Percentiles rank a stretch among this genome's conserved stretches.
Conservation (phyloP, 495 filamentous ascomycete species). For the Jackrogersella multiformis region DNA sequence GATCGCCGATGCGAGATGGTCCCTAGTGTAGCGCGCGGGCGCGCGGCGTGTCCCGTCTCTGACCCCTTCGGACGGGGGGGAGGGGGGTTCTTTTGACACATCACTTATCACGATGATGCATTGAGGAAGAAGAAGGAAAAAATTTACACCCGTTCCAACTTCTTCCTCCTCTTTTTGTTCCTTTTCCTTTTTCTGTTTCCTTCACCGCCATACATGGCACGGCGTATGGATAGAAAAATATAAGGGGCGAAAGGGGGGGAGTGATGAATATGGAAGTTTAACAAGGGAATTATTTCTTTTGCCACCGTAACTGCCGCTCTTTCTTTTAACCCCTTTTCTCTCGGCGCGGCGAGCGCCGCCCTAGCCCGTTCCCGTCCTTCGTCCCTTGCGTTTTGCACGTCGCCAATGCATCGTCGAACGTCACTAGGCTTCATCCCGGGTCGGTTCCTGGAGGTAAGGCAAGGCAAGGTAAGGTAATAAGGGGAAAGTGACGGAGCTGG, state of each 20-base stretch:
- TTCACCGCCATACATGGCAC: conserved; percentile 23
- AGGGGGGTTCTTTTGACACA: conserved; percentile 27
- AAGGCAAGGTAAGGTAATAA: not conserved
- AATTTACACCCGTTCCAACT: not conserved
- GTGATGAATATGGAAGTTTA: conserved; percentile 7
- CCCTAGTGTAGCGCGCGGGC: no score
- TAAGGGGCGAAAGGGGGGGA: not conserved
- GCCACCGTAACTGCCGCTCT: conserved; percentile 9
- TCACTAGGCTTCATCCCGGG: conserved; percentile 12
- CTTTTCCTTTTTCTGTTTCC: conserved; percentile 4
- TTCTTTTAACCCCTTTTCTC: conserved; percentile 22
- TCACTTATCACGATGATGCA: conserved; percentile 33
- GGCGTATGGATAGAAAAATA: no score
- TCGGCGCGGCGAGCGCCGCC: conserved; percentile 1
- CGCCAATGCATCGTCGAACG: conserved; percentile 33
- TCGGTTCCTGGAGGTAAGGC: not conserved
- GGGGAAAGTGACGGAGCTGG: conserved; percentile 5
- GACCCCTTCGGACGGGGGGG: not conserved
- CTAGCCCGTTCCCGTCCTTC: conserved; percentile 3
- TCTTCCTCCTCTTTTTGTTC: not conserved
- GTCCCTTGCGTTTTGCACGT: conserved; percentile 36
- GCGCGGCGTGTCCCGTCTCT: conserved; percentile 26
- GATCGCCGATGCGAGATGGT: conserved; percentile 42
- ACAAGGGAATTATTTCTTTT: not conserved
- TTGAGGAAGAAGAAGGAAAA: not conserved